A percentile compares a stretch with the other conserved stretches of the same genome.
Conservation (phyloP, 257 asterid genomes). For the Rehmannia glutinosa region DNA sequence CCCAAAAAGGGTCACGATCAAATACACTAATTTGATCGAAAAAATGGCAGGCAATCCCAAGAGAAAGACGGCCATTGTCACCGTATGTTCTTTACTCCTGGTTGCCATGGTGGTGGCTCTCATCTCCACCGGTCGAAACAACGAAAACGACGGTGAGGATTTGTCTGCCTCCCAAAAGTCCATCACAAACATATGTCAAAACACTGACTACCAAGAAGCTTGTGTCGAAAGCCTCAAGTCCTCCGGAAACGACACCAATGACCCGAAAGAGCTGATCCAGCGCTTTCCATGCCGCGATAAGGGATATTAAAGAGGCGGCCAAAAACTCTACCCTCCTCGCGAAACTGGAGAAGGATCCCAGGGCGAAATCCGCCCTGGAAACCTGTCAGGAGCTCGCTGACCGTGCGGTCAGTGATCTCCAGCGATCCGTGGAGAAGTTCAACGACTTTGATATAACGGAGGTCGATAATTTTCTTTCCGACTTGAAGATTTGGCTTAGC, state of each 20-base stretch:
- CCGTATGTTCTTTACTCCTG: conserved; percentile 42
- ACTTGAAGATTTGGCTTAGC: conserved; percentile 68
- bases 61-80: conserved; percentile 33
- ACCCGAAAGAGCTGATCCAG: conserved; percentile 63
- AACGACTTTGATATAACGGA: conserved; percentile 37
- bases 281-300: conserved; percentile 46
- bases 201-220: conserved; percentile 56
- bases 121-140: conserved; percentile 9
- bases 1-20: neutral
- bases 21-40: neutral
- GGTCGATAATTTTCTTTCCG: conserved; percentile 32
- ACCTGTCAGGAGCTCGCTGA: conserved; percentile 47
- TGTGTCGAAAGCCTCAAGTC: conserved; percentile 49
- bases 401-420: conserved; percentile 46
- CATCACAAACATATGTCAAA: conserved; percentile 45
- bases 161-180: conserved; percentile 46
- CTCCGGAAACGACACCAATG: conserved; percentile 32
- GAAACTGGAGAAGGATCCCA: conserved; percentile 36
- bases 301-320: conserved; percentile 31
- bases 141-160: neutral
- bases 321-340: conserved; percentile 38
- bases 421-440: conserved; percentile 37
- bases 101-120: conserved; percentile 71
- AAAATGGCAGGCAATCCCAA: conserved; percentile 41
- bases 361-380: conserved; percentile 45